These are phyloP conservation scores for Arthrocladium fulminans DNA, from an alignment of 2,329 filamentous ascomycete species.

Conservation along the genomic window DNA sequence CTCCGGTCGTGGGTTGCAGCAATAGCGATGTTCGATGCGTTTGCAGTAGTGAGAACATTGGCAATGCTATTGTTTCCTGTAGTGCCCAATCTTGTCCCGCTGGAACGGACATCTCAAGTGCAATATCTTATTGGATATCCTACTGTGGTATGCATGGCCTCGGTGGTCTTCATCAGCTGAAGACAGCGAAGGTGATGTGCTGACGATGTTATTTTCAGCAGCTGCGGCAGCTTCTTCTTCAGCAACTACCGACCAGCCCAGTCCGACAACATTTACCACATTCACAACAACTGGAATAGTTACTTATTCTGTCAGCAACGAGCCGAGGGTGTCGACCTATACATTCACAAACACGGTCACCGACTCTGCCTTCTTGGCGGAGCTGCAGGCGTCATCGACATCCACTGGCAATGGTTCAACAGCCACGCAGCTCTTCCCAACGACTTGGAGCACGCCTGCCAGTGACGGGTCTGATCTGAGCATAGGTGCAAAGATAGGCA, in stretches of 20 bases:
- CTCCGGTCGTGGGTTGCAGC: constrained; percentile 32
- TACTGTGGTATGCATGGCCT: constrained; percentile 26
- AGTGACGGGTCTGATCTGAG: background rate
- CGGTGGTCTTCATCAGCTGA: background rate
- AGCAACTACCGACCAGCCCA: background rate
- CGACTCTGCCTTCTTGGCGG: background rate
- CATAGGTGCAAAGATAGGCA: background rate
- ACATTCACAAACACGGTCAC: background rate
- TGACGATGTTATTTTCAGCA: background rate
- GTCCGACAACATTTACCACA: background rate
- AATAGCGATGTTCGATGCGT: constrained; percentile 30
- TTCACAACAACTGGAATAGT: background rate
- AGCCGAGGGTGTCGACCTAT: background rate
- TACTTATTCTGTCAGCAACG: background rate
- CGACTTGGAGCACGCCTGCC: background rate
- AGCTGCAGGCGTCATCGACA: background rate
- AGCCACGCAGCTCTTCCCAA: background rate
- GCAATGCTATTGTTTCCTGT: constrained; percentile 39
- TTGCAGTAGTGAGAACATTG: constrained; percentile 35
- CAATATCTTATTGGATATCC: constrained; percentile 28
- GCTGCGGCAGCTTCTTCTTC: background rate
- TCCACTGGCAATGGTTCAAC: background rate
- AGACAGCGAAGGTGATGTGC: background rate
- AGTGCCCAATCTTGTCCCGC: constrained; percentile 35
- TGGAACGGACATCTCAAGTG: constrained; percentile 27